Evolutionary conservation across 2,329 filamentous ascomycete species (phyloP).

Genomic region (Fusarium coicis): DNA sequence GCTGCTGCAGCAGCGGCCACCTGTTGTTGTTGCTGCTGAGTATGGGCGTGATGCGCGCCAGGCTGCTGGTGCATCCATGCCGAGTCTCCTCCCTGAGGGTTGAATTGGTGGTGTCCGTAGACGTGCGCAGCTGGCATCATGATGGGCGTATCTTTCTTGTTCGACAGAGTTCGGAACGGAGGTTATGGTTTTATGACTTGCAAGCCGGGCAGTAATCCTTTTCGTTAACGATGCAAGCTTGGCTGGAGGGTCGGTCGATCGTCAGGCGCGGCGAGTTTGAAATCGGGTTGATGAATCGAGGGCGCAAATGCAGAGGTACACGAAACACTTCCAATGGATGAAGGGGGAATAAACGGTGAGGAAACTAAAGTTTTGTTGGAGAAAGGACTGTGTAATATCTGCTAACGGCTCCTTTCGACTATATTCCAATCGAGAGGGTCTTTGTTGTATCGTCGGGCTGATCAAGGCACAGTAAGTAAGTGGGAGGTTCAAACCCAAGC

Average conservation of each 20-base stretch:
- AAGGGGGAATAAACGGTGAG: neutral
- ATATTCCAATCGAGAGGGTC: neutral
- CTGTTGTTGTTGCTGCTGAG: conserved; percentile 64
- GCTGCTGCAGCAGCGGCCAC: conserved; percentile 57
- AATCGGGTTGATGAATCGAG: conserved; percentile 29
- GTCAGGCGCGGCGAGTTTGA: conserved; percentile 24
- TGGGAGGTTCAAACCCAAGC: conserved; percentile 33
- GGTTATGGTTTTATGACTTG: neutral
- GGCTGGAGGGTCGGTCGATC: conserved; percentile 3
- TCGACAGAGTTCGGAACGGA: conserved; percentile 2
- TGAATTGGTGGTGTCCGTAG: conserved; percentile 75
- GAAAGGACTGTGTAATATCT: conserved; percentile 3
- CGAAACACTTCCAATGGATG: conserved; percentile 5
- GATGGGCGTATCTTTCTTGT: conserved; percentile 46
- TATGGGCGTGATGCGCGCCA: conserved; percentile 65
- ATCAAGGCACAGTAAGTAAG: neutral
- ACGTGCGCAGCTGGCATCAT: conserved; percentile 74
- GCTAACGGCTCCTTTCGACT: neutral
- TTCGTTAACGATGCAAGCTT: conserved; percentile 4
- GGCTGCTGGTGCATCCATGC: conserved; percentile 76
- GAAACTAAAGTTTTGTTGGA: neutral
- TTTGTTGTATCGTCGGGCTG: conserved; percentile 9
- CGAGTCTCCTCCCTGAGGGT: conserved; percentile 66
- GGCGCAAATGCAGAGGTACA: conserved; percentile 36
- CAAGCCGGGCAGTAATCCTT: neutral